A percentile compares a stretch with the other conserved stretches of the same genome.
These are phyloP conservation scores for Paraphaeosphaeria minitans DNA, from an alignment of 2,329 filamentous ascomycete genomes.

Conservation along the genomic window DNA sequence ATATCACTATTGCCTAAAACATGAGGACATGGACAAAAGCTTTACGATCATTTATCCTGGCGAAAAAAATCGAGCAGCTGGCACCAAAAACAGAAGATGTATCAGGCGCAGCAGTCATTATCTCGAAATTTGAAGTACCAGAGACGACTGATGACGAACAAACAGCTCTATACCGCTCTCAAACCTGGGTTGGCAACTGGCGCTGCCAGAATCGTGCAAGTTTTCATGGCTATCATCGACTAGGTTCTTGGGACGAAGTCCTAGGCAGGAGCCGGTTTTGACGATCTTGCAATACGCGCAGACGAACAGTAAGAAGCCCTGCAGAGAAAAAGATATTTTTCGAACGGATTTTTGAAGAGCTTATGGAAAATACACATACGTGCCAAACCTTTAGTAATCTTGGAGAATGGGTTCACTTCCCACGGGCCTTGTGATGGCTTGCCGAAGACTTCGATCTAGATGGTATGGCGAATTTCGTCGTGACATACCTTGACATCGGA, in stretches of 20 bases:
- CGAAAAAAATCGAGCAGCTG: constrained; percentile 37
- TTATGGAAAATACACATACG: constrained; percentile 32
- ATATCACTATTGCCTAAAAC: constrained; percentile 39
- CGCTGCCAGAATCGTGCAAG: neutral
- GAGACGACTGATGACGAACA: constrained; percentile 16
- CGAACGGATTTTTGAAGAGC: constrained; percentile 36
- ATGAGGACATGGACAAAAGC: constrained; percentile 31
- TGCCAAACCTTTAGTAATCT: constrained; percentile 40
- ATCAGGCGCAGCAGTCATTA: constrained; percentile 34
- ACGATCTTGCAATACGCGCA: neutral
- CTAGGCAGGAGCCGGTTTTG: neutral
- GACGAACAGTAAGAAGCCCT: neutral
- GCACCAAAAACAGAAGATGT: constrained; percentile 37
- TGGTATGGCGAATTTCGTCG: neutral
- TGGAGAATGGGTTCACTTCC: constrained; percentile 36
- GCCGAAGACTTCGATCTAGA: constrained; percentile 27
- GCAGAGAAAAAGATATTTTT: constrained; percentile 18
- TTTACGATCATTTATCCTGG: constrained; percentile 30
- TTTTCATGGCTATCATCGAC: neutral
- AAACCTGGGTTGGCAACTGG: constrained; percentile 38
- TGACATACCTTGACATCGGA: neutral
- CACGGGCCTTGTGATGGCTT: constrained; percentile 34
- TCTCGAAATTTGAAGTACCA: constrained; percentile 25
- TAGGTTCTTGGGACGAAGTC: neutral
- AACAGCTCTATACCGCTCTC: constrained; percentile 40